Evolutionary conservation across 331 rosid species (phyloP).

Genomic region (Stylosanthes scabra): DNA sequence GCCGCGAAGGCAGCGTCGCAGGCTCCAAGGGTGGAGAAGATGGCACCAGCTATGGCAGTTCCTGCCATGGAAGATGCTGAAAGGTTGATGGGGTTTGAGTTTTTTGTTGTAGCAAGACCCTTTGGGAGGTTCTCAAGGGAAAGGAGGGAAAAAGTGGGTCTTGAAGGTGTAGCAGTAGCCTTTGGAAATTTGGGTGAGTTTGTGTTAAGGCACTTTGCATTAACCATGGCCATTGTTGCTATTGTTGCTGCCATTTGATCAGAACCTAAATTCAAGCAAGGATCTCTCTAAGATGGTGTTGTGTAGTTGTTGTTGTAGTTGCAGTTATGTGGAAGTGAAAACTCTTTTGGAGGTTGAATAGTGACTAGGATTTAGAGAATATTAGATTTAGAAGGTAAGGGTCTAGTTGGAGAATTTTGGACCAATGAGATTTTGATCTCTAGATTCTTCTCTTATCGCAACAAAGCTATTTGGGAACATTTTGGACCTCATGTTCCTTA

Average conservation of each 20-base stretch:
- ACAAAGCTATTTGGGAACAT: constrained; percentile 32
- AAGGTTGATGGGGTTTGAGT: neutral
- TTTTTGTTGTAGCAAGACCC: constrained; percentile 47
- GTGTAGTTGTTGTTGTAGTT: no score
- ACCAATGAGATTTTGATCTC: constrained; percentile 57
- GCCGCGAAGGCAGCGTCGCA: constrained; percentile 80
- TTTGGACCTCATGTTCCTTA: constrained; percentile 51
- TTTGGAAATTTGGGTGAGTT: constrained; percentile 48
- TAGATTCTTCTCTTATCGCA: constrained; percentile 83
- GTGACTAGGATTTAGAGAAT: constrained; percentile 38
- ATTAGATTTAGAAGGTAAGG: constrained; percentile 39
- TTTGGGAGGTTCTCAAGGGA: constrained; percentile 69
- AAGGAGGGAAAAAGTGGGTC: constrained; percentile 52
- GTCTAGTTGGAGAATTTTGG: constrained; percentile 37
- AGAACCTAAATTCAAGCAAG: no score
- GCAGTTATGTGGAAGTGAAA: neutral
- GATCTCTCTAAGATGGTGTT: neutral
- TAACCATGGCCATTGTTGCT: constrained; percentile 81
- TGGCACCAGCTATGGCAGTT: constrained; percentile 81
- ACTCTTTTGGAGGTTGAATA: constrained; percentile 1
- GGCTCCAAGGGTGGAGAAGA: constrained; percentile 64
- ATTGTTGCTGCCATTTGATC: constrained; percentile 78
- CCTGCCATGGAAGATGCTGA: constrained; percentile 56
- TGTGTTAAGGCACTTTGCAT: constrained; percentile 69
- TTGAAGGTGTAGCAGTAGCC: constrained; percentile 46